Evolutionary conservation across 1,139 yeast genomes (phyloP).

Genomic region (Nematodospora anomalae): DNA sequence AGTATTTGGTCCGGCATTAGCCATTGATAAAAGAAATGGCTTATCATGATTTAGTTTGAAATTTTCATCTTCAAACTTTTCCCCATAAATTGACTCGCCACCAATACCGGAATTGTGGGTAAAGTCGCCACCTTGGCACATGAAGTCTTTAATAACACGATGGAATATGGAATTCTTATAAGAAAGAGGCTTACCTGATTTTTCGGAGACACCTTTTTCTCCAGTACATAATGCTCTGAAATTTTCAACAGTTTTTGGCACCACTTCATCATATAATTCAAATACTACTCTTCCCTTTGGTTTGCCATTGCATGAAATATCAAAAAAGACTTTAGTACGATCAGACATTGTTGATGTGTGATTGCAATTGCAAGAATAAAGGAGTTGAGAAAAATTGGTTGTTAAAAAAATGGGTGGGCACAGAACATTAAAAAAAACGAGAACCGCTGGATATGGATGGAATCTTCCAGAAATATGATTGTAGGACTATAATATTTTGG

Average conservation of each 20-base stretch:
- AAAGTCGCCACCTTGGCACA: constrained; percentile 98
- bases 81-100: constrained; percentile 94
- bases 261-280: constrained; percentile 74
- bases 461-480: no score
- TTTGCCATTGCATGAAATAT: constrained; percentile 65
- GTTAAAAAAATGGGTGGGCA: background rate
- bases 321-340: constrained; percentile 56
- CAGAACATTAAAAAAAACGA: no score
- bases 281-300: constrained; percentile 73
- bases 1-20: constrained; percentile 93
- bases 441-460: no score
- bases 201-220: constrained; percentile 67
- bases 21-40: constrained; percentile 93
- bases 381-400: background rate
- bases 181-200: constrained; percentile 61
- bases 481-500: no score
- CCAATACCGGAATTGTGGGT: constrained; percentile 89
- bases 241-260: constrained; percentile 92
- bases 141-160: constrained; percentile 85
- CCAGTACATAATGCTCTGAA: constrained; percentile 91
- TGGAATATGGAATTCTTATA: constrained; percentile 87
- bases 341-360: background rate
- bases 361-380: background rate
- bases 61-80: constrained; percentile 91
- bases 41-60: constrained; percentile 72